phyloP scores from a whole-genome alignment of 352 stramenopile genomes.

The Globisporangium okanoganense region DNA sequence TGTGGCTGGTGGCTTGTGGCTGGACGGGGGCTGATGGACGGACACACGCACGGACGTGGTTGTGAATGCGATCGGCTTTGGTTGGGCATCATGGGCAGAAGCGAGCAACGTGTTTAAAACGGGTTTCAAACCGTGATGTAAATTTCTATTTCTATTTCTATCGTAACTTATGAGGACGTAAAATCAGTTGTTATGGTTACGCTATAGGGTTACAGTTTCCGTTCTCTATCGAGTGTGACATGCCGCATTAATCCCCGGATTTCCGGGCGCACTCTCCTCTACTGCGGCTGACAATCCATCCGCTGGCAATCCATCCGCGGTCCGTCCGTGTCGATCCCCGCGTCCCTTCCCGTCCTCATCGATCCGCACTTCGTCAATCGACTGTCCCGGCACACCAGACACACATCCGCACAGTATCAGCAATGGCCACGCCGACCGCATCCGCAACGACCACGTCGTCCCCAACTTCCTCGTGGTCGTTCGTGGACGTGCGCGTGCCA shows the following conservation, averaged over 20 bases:
- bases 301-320: background rate
- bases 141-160: background rate
- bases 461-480: conserved; percentile 19
- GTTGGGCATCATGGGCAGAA: background rate
- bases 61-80: background rate
- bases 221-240: background rate
- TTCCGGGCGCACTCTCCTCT: no score
- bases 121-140: background rate
- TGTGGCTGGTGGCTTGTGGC: background rate
- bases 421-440: background rate
- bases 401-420: background rate
- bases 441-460: background rate
- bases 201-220: background rate
- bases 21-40: background rate
- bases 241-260: no score
- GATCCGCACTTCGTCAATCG: background rate
- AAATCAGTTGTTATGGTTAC: background rate
- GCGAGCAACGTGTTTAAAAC: background rate
- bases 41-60: background rate
- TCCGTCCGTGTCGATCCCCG: background rate
- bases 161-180: background rate
- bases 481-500: conserved; percentile 66
- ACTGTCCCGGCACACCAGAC: background rate
- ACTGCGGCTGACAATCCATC: conserved; percentile 4
- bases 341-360: background rate